Conservation (phyloP, 2,329 filamentous ascomycete species). For the Zasmidium angulare region DNA sequence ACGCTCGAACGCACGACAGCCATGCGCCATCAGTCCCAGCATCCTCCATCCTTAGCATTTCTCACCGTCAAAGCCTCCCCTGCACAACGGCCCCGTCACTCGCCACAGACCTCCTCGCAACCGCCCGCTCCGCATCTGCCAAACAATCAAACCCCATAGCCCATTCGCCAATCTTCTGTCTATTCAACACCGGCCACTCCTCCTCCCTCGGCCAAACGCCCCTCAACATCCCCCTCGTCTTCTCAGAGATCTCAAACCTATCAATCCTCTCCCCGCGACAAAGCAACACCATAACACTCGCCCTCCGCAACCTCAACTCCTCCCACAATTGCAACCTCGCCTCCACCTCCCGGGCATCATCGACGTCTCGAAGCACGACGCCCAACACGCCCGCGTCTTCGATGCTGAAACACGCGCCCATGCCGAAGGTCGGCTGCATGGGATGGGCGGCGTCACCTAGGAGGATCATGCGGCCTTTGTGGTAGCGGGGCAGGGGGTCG, state of each 20-base stretch:
- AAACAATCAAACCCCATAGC: neutral
- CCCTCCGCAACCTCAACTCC: neutral
- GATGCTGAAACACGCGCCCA: neutral
- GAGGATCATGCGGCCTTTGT: slow-evolving; percentile 3
- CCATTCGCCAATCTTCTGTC: neutral
- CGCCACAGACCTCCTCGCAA: neutral
- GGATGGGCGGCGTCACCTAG: slow-evolving; percentile 14
- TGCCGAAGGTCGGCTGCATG: slow-evolving; percentile 4
- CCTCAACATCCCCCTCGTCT: slow-evolving; percentile 1
- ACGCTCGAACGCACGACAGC: neutral
- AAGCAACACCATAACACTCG: slow-evolving; percentile 1
- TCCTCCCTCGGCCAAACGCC: neutral
- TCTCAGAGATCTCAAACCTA: neutral
- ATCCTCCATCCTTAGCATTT: no score
- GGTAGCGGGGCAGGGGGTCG: neutral
- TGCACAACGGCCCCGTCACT: neutral
- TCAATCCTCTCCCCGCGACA: neutral
- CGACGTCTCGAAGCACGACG: neutral
- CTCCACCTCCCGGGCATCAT: neutral
- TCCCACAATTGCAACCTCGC: slow-evolving; percentile 1
- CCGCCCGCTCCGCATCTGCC: neutral
- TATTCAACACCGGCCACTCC: neutral
- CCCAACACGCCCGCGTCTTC: slow-evolving; percentile 9
- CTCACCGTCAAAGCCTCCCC: neutral
- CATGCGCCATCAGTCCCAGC: neutral